Evolutionary conservation across 1,139 yeast genomes (phyloP), one percentile per base, ranked within the genome.

Genomic region (Saccharomyces hybrid): DNA sequence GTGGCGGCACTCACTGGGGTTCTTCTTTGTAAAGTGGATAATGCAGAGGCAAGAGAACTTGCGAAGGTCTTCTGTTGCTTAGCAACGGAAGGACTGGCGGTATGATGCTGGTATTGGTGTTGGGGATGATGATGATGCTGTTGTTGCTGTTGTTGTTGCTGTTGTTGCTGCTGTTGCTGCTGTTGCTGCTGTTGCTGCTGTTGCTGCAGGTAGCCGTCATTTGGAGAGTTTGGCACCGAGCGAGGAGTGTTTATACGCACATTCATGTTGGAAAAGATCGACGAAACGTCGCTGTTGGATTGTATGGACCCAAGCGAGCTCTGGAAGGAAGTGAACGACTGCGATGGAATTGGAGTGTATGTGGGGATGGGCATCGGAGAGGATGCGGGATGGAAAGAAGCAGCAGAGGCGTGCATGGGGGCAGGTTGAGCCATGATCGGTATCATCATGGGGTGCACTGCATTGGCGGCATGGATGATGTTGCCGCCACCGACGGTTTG

Each of bases 21-120:
- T 47, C 38, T 31, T 44, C 28, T 21, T 32, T 52, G 47, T 24
- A 49, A 16, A 2, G 49, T 26, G 7, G 49, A 34, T 26, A 52
- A 44, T 29, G 54, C 46, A 21, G 24, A 14, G 7, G 31, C 44
- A 19, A 34, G 19, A 21, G 51, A 49, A 38, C 24, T 16, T 38
- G 44, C 44, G 6, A 38, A 38, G 4, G 44, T 38, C 12, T 38
- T 38, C n/a, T 38, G 21, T 4, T 38, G 44, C 44, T 38, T 38
- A 8, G 44, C 24, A 9, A 38, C 24, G 11, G 24, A 38, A 38
- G 44, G 44, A n/a, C 44, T 38, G n/a, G 24, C n/a, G 6, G 42
- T 7, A 6, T 38, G 42, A 19, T 38, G 44, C 21, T 38, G 44
- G 11, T 38, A 16, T 12, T 38, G 44, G 7, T 38, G 7, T 38